A percentile compares a stretch with the other conserved stretches of the same genome.
Evolutionary conservation across 306 rosid species (phyloP).

Genomic region (Cercis canadensis): DNA sequence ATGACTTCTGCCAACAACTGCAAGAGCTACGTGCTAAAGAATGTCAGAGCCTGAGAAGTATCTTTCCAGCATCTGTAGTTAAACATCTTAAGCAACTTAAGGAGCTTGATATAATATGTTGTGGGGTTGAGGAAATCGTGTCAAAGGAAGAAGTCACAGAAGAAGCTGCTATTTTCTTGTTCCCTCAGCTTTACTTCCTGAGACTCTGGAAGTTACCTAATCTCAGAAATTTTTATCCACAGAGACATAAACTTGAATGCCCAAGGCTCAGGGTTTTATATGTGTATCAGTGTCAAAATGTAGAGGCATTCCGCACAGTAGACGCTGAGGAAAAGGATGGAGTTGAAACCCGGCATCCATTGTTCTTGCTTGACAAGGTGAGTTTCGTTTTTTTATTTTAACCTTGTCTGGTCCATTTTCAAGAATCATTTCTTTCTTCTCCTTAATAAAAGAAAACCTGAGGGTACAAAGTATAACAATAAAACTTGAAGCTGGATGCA

Average conservation of each 20-base stretch:
- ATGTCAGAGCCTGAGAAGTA: not conserved
- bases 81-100: not conserved
- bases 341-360: not conserved
- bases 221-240: conserved; percentile 24
- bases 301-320: not conserved
- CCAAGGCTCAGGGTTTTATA: not conserved
- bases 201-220: no score
- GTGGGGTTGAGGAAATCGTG: conserved; percentile 35
- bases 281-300: not conserved
- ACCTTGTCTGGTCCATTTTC: not conserved
- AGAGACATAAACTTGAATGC: conserved; percentile 26
- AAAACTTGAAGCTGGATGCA: no score
- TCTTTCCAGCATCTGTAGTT: not conserved
- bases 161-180: not conserved
- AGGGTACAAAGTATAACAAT: no score
- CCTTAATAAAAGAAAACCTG: no score
- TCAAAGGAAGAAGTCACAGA: not conserved
- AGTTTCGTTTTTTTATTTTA: not conserved
- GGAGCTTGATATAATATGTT: no score
- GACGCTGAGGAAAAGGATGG: not conserved
- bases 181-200: conserved; percentile 23
- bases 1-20: not conserved
- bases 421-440: no score
- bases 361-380: conserved; percentile 8
- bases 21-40: not conserved